phyloP scores from a whole-genome alignment of 2,329 filamentous ascomycete genomes.

The Fusarium odoratissimum region DNA sequence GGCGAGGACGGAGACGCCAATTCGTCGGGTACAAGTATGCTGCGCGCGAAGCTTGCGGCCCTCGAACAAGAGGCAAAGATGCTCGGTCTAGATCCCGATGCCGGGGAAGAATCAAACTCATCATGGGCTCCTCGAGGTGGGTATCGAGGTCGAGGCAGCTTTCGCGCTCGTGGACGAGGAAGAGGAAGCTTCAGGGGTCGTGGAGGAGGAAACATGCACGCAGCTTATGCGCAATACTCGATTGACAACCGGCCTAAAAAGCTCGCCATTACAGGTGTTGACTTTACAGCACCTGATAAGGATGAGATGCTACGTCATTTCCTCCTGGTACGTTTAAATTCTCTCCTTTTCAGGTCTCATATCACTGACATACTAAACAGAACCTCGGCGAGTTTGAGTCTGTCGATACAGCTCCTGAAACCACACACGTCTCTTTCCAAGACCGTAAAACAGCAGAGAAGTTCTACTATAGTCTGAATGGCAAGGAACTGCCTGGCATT shows the following conservation, averaged over 20 bases:
- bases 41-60: constrained; percentile 79
- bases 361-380: constrained; percentile 50
- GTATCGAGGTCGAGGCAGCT: constrained; percentile 48
- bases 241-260: constrained; percentile 81
- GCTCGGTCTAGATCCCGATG: constrained; percentile 73
- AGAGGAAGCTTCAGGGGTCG: constrained; percentile 57
- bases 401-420: constrained; percentile 60
- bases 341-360: background rate
- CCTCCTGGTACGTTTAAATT: constrained; percentile 69
- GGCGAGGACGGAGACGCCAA: constrained; percentile 43
- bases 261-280: constrained; percentile 71
- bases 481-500: constrained; percentile 70
- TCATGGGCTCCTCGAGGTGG: constrained; percentile 45
- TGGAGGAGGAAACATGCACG: constrained; percentile 60
- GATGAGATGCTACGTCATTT: constrained; percentile 79
- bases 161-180: constrained; percentile 44
- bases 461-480: constrained; percentile 69
- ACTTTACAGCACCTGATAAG: constrained; percentile 70
- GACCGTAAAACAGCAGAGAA: constrained; percentile 78
- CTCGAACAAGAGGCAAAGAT: constrained; percentile 78
- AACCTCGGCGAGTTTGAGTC: constrained; percentile 72
- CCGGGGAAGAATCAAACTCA: constrained; percentile 54
- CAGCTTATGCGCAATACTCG: constrained; percentile 71
- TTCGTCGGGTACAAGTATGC: constrained; percentile 67
- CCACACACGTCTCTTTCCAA: constrained; percentile 71